Conservation (phyloP, 192 early-diverging fungal species). For the Thamnidium elegans region DNA sequence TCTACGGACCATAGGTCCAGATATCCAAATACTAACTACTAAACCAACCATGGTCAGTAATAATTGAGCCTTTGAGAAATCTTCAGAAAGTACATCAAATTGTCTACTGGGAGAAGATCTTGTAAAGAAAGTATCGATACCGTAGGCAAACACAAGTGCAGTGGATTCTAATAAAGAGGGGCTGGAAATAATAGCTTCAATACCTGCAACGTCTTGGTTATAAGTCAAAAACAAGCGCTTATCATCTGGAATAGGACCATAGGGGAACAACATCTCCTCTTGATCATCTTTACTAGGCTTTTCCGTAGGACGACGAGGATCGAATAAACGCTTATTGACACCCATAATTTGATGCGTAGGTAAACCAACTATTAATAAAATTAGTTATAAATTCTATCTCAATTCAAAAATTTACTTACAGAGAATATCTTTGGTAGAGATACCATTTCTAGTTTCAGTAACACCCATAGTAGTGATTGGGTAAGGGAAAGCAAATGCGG, state of each 20-base stretch:
- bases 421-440: constrained; percentile 84
- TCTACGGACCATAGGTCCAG: constrained; percentile 69
- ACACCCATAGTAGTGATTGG: constrained; percentile 75
- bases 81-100: constrained; percentile 92
- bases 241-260: constrained; percentile 68
- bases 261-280: constrained; percentile 83
- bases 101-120: constrained; percentile 79
- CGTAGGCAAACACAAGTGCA: constrained; percentile 82
- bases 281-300: constrained; percentile 76
- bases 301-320: constrained; percentile 74
- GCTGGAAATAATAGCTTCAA: constrained; percentile 64
- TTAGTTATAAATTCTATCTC: not conserved
- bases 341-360: constrained; percentile 57
- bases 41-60: constrained; percentile 81
- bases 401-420: constrained; percentile 32
- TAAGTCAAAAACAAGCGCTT: constrained; percentile 78
- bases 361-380: constrained; percentile 49
- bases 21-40: constrained; percentile 67
- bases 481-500: constrained; percentile 76
- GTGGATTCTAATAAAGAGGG: constrained; percentile 92
- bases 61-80: constrained; percentile 86
- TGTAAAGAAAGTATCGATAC: constrained; percentile 88
- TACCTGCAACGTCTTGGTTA: constrained; percentile 60
- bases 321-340: constrained; percentile 70
- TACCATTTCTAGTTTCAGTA: constrained; percentile 81